Evolutionary conservation across 208 protist genomes (phyloP).

Genomic region (Trypanosoma brucei): DNA sequence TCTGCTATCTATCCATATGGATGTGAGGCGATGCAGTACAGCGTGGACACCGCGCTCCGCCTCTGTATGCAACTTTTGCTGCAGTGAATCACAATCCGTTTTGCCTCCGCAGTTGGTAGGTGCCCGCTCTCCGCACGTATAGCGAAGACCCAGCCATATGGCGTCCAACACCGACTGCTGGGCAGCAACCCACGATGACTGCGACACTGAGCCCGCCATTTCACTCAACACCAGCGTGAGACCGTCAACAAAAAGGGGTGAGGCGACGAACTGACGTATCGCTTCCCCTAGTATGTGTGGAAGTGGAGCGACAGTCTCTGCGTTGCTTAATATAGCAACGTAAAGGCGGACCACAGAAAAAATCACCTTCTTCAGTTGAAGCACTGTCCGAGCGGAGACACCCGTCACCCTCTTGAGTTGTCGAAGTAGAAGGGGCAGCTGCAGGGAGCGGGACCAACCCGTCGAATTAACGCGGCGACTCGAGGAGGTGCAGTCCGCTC

Average conservation of each 20-base stretch:
- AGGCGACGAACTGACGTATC: constrained; percentile 55
- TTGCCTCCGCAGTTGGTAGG: not conserved
- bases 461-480: constrained; percentile 1
- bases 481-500: not conserved
- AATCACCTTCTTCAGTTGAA: constrained; percentile 47
- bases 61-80: not conserved
- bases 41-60: constrained; percentile 29
- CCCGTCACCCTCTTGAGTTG: constrained; percentile 23
- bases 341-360: constrained; percentile 51
- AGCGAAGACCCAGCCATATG: constrained; percentile 21
- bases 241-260: constrained; percentile 71
- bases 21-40: constrained; percentile 49
- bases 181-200: constrained; percentile 24
- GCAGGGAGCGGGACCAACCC: constrained; percentile 61
- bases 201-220: constrained; percentile 26
- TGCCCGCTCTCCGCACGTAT: constrained; percentile 9
- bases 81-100: not conserved
- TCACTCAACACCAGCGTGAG: constrained; percentile 31
- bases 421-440: constrained; percentile 60
- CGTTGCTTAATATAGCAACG: constrained; percentile 40
- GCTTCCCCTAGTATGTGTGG: constrained; percentile 37
- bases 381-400: constrained; percentile 29
- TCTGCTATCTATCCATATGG: constrained; percentile 26
- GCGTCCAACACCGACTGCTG: constrained; percentile 22
- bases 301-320: constrained; percentile 45